Conservation (phyloP, 2,329 filamentous ascomycete genomes). For the Dactylonectria estremocensis region DNA sequence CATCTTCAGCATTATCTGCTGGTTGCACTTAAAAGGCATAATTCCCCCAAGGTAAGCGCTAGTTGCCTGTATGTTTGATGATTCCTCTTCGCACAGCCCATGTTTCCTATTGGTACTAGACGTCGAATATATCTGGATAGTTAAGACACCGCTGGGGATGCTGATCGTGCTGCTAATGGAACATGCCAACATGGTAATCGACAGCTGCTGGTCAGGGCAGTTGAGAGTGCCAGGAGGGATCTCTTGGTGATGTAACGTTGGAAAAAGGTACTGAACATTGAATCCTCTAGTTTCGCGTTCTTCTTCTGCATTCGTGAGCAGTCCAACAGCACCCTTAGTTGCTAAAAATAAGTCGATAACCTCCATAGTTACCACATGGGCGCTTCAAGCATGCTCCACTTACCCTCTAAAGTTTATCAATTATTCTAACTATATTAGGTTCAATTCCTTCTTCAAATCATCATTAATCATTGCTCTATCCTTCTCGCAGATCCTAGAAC, state of each 20-base stretch:
- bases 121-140: no score
- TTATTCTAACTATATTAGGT: constrained; percentile 29
- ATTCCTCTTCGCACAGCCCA: no score
- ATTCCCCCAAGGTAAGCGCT: constrained; percentile 46
- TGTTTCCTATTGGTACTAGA: no score
- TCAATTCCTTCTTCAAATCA: constrained; percentile 47
- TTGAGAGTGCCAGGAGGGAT: no score
- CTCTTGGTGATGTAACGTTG: no score
- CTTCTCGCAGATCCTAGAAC: constrained; percentile 40
- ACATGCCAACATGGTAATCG: no score
- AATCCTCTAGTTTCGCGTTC: constrained; percentile 44
- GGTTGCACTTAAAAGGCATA: constrained; percentile 42
- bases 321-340: background rate
- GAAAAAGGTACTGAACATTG: no score
- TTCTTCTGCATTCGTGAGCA: constrained; percentile 48
- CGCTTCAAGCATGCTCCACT: constrained; percentile 40
- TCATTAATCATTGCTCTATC: constrained; percentile 46
- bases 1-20: constrained; percentile 57
- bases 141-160: no score
- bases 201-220: no score
- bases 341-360: background rate
- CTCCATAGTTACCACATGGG: constrained; percentile 46
- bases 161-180: no score
- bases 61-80: no score
- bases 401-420: background rate